Base-by-base conservation (phyloP, 2,329 filamentous ascomycete genomes). In the Ophiostoma fasciatum region DNA sequence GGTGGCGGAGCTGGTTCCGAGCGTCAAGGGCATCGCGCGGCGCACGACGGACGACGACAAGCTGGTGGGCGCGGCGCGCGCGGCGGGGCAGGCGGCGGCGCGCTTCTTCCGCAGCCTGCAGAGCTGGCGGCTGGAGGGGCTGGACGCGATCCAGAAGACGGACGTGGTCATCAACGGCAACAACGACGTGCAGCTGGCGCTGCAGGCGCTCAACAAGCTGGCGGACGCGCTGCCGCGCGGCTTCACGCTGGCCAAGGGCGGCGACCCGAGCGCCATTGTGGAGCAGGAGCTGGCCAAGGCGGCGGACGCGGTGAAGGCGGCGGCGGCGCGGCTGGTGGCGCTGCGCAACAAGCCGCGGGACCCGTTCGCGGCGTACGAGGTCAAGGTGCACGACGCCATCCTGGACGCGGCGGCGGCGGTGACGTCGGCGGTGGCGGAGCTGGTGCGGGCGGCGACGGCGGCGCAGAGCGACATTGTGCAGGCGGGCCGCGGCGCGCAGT, bases 111-210 rank as follows among this genome's bases (percentile, higher is more conserved):
- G 88, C 33, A 78, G 80, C 37, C 71, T 98, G 17, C 83, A 92
- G 60, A 94, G 87, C 46, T 94, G 94, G 68, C 77, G 90, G 10
- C 68, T 98, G 12, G 87, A 93, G 50, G 85, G 82, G 38, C 73
- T 96, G 56, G 87, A 94, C 46, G 74, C 83, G 12, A 68, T 92
- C 44, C 82, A 93, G 56, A 94, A 93, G 73, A 92, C 85, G 3
- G 88, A 96, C 44, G 84, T 96, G 23, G 88, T 98, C 37, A 92
- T 98, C 62, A 92, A 90, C 61, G 88, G 82, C 65, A 96, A 94
- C 59, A 83, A 92, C 45, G 90, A 98, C 46, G 87, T 96, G 9
- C 83, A 94, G 55, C 80, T 92, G 59, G 85, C 92, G 47, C 66
- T 98, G 35, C 88, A 96, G 61, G 82, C 81, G 52, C 70, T 98